Evolutionary conservation across 169 alveolate species (phyloP).

Genomic region (Plasmodium relictum): DNA sequence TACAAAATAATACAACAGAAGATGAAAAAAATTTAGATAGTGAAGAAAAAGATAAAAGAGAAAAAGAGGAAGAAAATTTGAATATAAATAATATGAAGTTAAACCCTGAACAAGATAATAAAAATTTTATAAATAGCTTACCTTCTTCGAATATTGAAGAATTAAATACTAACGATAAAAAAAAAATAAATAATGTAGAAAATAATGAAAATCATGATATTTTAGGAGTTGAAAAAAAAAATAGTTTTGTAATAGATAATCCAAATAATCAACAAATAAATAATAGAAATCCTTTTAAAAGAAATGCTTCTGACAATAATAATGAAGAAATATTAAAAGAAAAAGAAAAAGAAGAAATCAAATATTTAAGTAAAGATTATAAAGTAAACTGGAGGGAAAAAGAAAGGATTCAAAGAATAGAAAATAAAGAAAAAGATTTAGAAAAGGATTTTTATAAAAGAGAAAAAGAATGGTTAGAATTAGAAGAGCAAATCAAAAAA

Average conservation of each 20-base stretch:
- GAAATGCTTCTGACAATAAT: background rate
- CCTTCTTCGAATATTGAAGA: background rate
- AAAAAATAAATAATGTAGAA: background rate
- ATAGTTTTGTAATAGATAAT: background rate
- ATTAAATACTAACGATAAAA: background rate
- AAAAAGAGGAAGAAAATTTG: background rate
- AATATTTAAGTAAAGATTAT: conserved; percentile 75
- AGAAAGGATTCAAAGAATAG: conserved; percentile 75
- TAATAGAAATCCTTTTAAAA: background rate
- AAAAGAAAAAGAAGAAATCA: conserved; percentile 6
- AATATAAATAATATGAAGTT: background rate
- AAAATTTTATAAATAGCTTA: background rate
- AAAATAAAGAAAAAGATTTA: conserved; percentile 73
- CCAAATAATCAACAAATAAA: background rate
- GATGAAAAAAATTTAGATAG: background rate
- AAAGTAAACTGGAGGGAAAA: conserved; percentile 80
- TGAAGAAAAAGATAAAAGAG: conserved; percentile 1
- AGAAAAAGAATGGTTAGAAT: conserved; percentile 82
- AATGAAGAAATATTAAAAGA: background rate
- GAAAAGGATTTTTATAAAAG: conserved; percentile 77
- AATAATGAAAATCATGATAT: background rate
- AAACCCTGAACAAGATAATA: background rate
- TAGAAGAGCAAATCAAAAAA: conserved; percentile 80
- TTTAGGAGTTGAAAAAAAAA: too few relatives aligned
- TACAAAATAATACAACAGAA: background rate